Evolutionary conservation across 2,329 filamentous ascomycete species (phyloP).

Genomic region (Byssochlamys sp.): DNA sequence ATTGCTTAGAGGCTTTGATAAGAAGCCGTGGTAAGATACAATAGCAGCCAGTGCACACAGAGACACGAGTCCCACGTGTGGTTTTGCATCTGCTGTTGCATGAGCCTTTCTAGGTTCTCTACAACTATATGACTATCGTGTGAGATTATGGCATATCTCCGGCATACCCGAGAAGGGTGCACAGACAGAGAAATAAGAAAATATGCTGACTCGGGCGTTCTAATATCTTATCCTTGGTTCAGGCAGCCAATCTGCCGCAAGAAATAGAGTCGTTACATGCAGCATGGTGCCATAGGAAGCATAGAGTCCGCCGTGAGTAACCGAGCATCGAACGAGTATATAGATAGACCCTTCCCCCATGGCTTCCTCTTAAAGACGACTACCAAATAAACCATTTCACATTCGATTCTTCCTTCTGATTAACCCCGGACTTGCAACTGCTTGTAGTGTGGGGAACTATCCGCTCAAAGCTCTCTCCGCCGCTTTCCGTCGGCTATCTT

Average conservation of each 20-base stretch:
- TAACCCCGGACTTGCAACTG: neutral
- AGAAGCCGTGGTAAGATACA: too few species aligned
- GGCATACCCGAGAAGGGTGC: neutral
- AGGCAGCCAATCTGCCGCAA: neutral
- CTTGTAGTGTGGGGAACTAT: neutral
- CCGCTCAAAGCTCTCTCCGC: neutral
- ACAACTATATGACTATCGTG: neutral
- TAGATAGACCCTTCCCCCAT: neutral
- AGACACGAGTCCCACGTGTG: too few species aligned
- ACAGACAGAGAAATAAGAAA: neutral
- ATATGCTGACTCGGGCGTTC: neutral
- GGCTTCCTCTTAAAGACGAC: neutral
- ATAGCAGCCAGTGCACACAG: too few species aligned
- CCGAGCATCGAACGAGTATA: neutral
- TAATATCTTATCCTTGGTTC: neutral
- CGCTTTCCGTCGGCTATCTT: neutral
- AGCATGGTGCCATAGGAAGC: neutral
- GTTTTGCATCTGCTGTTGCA: neutral
- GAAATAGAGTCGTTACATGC: neutral
- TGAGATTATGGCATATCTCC: neutral
- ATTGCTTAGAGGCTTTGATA: too few species aligned
- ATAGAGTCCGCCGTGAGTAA: neutral
- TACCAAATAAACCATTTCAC: neutral
- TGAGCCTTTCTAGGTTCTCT: neutral
- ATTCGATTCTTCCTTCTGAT: neutral